These are phyloP conservation scores for Vitis hybrid DNA, from an alignment of 177 flowering plant species.

Conservation along the genomic window DNA sequence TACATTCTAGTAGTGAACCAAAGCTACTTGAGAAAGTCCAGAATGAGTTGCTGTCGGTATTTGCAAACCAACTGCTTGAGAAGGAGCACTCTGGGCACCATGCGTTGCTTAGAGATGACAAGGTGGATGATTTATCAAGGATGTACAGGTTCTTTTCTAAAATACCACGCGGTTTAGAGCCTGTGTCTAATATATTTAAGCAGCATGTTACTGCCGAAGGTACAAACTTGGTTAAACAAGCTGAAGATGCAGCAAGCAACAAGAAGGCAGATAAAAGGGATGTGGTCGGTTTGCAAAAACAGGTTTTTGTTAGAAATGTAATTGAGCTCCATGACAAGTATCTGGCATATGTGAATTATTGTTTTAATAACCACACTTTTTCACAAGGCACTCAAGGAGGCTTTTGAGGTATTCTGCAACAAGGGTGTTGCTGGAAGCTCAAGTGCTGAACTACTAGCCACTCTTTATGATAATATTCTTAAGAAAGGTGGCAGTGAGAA, in stretches of 20 bases:
- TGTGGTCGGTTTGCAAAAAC: no score
- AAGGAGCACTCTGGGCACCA: no score
- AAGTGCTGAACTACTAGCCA: constrained; percentile 93
- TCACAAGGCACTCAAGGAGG: constrained; percentile 97
- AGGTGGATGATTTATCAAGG: no score
- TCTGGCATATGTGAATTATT: constrained; percentile 31
- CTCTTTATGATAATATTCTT: constrained; percentile 93
- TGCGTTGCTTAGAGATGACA: no score
- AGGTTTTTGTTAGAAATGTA: no score
- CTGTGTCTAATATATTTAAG: constrained; percentile 81
- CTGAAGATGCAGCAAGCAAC: constrained; percentile 96
- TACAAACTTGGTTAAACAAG: constrained; percentile 85
- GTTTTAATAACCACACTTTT: constrained; percentile 82
- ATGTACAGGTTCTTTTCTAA: no score
- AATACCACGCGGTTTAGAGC: constrained; percentile 75
- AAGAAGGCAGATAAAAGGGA: constrained; percentile 48
- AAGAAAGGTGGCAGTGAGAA: constrained; percentile 99
- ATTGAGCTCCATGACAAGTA: no score
- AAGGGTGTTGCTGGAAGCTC: constrained; percentile 96
- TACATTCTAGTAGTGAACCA: no score
- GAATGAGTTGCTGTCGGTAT: no score
- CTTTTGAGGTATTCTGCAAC: constrained; percentile 94
- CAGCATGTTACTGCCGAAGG: constrained; percentile 98
- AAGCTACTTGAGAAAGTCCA: no score
- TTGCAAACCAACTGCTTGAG: no score